These are phyloP conservation scores for Agarophyton chilense DNA, from an alignment of 23 red algal genomes.

Conservation along the genomic window DNA sequence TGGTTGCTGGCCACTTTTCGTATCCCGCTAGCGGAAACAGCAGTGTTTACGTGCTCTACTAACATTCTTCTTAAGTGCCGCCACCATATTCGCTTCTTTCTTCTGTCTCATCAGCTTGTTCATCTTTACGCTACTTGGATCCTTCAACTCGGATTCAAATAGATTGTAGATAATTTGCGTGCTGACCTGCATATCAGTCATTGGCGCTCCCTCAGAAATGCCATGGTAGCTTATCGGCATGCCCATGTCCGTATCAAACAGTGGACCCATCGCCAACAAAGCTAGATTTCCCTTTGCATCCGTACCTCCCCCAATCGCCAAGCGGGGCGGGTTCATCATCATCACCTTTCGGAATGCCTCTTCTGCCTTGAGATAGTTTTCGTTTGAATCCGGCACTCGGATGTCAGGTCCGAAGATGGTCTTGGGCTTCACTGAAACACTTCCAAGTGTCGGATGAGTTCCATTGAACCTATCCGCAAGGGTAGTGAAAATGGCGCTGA, in stretches of 20 bases:
- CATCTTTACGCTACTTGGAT: not conserved
- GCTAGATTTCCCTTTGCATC: conserved; percentile 45
- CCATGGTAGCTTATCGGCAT: conserved; percentile 49
- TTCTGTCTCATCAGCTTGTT: not conserved
- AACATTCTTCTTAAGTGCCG: not conserved
- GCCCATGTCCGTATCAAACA: conserved; percentile 29
- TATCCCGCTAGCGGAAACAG: no score
- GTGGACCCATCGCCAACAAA: conserved; percentile 24
- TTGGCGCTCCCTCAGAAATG: conserved; percentile 40
- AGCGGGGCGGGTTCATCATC: conserved; percentile 16
- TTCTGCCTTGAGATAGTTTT: conserved; percentile 20
- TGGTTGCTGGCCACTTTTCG: no score
- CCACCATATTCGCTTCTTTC: not conserved
- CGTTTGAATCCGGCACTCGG: conserved; percentile 40
- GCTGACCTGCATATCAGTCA: conserved; percentile 44
- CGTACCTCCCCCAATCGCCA: conserved; percentile 46
- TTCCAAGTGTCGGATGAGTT: not conserved
- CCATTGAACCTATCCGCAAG: not conserved
- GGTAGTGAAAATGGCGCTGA: not conserved
- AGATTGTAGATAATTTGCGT: conserved; percentile 39
- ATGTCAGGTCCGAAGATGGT: conserved; percentile 48
- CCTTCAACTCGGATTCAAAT: conserved; percentile 18
- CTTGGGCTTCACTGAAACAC: not conserved
- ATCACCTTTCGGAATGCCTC: conserved; percentile 31
- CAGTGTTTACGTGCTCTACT: not conserved